Base-by-base conservation (phyloP, 192 early-diverging fungal genomes). In the Coemansia sp. region DNA sequence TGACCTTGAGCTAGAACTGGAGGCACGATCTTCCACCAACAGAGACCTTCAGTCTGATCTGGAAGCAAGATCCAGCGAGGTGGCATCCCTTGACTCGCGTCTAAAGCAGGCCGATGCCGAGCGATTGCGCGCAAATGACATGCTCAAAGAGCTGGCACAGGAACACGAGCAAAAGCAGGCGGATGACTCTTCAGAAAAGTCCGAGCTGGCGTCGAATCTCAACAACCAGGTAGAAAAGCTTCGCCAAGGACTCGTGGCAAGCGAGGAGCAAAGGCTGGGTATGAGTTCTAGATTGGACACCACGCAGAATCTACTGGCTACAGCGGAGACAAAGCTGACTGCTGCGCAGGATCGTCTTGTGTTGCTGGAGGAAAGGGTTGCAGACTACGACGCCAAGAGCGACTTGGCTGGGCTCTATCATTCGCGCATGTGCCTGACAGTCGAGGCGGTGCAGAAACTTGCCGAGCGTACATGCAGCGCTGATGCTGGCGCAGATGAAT, bases 301-400 rank as follows among this genome's bases (percentile, higher is more conserved):
- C 11, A 46, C 54, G 15, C 17, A 19, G 7, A 18, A 19, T 10
- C 40, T 43, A 21, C 43, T 50, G 17, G 29, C 54, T 1, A 41
- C 39, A 3, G 65, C 80, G 2, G 67, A 69, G 26, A 36, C 63
- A 32, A 70, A 57, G 38, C 43, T 68, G 1, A 15, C 45, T 1
- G 58, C 36, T 0, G 51, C 73, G 4, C 69, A 70, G 21, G 29
- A 19, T 15, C 65, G 57, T 17, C 33, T 83, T 1, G 63, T 67
- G 29, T 68, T 68, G 7, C 31, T 81, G 18, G 65, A 78, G 26
- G 45, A 70, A 18, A 73, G 48, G 21, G 50, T 63, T 0, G 61
- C 52, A 1, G 77, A 72, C 17, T 63, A 63, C 30, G 65, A 70
- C 8, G 62, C 59, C 35, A 67, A 60, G 21, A 33, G 58, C 15